Evolutionary conservation across 192 early-diverging fungal genomes (phyloP), one percentile per base, ranked within the genome.

Genomic region (Umbelopsis sp.): DNA sequence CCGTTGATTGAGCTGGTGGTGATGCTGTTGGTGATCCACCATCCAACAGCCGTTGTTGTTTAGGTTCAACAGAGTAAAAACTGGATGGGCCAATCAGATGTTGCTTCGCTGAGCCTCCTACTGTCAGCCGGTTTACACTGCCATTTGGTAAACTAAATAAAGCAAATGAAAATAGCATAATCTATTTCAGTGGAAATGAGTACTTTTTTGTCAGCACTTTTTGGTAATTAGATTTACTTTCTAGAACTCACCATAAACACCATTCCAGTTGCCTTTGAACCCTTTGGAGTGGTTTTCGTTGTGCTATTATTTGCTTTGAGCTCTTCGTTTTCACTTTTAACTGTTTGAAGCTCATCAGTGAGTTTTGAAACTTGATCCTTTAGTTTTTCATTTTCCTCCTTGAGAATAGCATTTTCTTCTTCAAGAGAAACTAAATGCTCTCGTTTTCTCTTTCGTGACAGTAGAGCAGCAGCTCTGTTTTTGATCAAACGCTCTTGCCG

Each of bases 401-500:
- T 72, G 14, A 92, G 75, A 7, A 78, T 16, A 26, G 88, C 74
- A 5, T 82, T 81, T 31, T 87, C 81, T 11, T 78, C 78, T 74
- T 94, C 95, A 14, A 96, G 83, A n/a, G 82, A 78, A 53, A 83
- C 85, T 66, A 95, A 74, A 62, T 96, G 94, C 52, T 96, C 95
- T 45, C 94, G 87, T 81, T 97, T 96, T 52, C 95, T 87, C 81
- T 95, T 96, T 43, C 96, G 88, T 16, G 92, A 94, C 66, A 93
- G 77, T 38, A 95, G 80, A 12, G 96, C 96, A 0, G 94, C 93
- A 4, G 92, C 94, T 14, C 96, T 89, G 80, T 97, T 97, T 83
- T 96, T 96, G 65, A 97, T 94, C 70, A 97, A 76, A 36, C 96
- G 84, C 70, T 94, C 92, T 72, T 94, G 91, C 26, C 91, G 85